Base-by-base conservation (phyloP, 441 rosid genomes). In the Kokia cookei region DNA sequence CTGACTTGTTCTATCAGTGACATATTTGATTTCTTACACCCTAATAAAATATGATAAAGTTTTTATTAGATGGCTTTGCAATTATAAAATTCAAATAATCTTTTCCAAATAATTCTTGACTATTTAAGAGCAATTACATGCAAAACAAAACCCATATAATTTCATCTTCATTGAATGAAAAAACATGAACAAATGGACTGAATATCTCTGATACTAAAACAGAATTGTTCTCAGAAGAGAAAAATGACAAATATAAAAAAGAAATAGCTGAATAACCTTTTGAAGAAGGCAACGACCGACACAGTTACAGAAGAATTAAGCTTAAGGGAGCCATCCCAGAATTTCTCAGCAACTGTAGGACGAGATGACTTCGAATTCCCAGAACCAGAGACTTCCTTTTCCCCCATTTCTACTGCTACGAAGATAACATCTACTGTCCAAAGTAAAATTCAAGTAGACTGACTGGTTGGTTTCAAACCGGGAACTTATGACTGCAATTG, bases 271-370 rank as follows among this genome's bases (percentile, higher is more conserved):
- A 64, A 29, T 68, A 64, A 82, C 85, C 85, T 79, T 75, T 82
- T 77, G 72, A 79, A 79, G 83, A 80, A 79, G 77, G 85, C 83
- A 72, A 77, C 64, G 55, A 74, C 76, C 24, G 83, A 73, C 37
- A 77, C 77, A 54, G 74, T 65, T 59, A 75, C 61, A 73, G 81
- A 80, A 47, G 83, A 77, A 77, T 66, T 82, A 43, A 82, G 78
- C 76, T 77, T 82, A 72, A 79, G 77, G 60, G 71, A 75, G 17
- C 83, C 85, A 72, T 67, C 77, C 85, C 85, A 82, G 68, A 82
- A 75, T 75, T 77, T 75, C 73, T 74, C 75, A 29, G 80, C 69
- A 63, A 24, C 73, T 60, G 40, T 24, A 32, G 76, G 29, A 60
- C 70, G 37, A 65, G 55, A 54, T 37, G 7, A 45, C 54, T 45